Base-by-base conservation (phyloP, 371 early-diverging fungal genomes). In the Mortierella sp. region DNA sequence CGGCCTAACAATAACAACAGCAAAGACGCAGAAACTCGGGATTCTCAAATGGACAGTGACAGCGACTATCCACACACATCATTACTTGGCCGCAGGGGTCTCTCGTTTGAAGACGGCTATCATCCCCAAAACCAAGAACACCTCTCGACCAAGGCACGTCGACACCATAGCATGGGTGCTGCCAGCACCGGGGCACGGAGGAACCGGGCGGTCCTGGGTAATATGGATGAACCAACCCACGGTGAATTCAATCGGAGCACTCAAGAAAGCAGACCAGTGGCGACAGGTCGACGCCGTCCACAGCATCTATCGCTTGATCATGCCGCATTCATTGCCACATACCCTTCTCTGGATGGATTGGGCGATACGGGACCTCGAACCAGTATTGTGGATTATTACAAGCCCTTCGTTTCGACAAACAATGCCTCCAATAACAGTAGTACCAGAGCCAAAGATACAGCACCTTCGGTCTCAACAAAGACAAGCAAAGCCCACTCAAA, bases 341-440 rank as follows among this genome's bases (percentile, higher is more conserved):
- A 61, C 39, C 72, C 72, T 4, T 66, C 66, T 34, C 31, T 72
- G 23, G 72, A 72, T 49, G 72, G 72, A 9, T 56, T 72, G 31
- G 72, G 72, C 23, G 67, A 65, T 39, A 56, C 56, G 8, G 48
- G 46, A 34, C 37, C 37, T 27, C 51, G 61, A 6, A 44, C 60
- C n/a, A 65, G 50, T 49, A 51, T 50, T 17, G 15, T 39, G 39
- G 60, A 65, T 11, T 65, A 55, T 56, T 60, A 42, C 46, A 30
- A 43, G 37, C 14, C 37, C 37, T 55, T 41, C n/a, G 43, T 17
- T 3, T 26, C 23, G 14, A 26, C 30, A 26, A 14, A 47, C 59
- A 19, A 23, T 24, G 34, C 59, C 48, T 48, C 32, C 49, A n/a
- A 47, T 37, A 9, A 11, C 26, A 7, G 15, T 1, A 6, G 41